A percentile compares a stretch with the other conserved stretches of the same genome.
phyloP scores from a whole-genome alignment of 2,329 filamentous ascomycete species.

The Nigrograna mackinnonii region DNA sequence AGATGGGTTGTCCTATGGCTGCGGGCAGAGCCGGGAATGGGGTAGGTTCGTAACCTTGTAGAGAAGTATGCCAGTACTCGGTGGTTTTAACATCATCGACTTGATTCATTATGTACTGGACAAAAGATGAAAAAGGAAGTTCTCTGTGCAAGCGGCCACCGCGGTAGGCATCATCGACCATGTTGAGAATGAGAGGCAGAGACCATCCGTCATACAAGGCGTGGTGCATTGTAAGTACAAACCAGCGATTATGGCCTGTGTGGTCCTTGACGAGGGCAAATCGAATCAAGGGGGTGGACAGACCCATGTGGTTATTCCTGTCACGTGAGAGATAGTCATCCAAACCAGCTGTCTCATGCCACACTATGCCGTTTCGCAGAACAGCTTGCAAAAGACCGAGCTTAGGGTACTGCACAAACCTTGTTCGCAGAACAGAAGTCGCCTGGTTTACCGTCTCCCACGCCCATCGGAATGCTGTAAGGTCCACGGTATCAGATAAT shows the following conservation, averaged over 20 bases:
- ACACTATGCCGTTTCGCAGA: not conserved
- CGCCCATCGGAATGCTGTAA: constrained; percentile 37
- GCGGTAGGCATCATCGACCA: not conserved
- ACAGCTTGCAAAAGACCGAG: constrained; percentile 3
- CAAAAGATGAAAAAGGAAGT: not conserved
- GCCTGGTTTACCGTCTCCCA: constrained; percentile 45
- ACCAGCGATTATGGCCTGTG: constrained; percentile 14
- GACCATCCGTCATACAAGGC: constrained; percentile 85
- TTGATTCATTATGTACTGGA: not conserved
- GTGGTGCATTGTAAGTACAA: constrained; percentile 73
- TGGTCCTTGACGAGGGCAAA: not conserved
- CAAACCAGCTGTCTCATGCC: not conserved
- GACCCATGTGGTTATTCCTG: not conserved
- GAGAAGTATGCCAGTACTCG: not conserved
- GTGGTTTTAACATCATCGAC: not conserved
- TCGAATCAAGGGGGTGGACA: not conserved
- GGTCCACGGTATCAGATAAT: constrained; percentile 1
- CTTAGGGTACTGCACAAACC: constrained; percentile 12
- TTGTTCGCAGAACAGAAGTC: constrained; percentile 48
- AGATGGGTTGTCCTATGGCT: too few relatives aligned
- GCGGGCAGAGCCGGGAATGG: not conserved
- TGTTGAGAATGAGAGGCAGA: constrained; percentile 21
- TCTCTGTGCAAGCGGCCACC: not conserved
- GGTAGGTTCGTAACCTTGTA: not conserved
- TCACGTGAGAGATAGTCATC: not conserved